Conservation (phyloP, 371 early-diverging fungal species). For the Coemansia sp. region DNA sequence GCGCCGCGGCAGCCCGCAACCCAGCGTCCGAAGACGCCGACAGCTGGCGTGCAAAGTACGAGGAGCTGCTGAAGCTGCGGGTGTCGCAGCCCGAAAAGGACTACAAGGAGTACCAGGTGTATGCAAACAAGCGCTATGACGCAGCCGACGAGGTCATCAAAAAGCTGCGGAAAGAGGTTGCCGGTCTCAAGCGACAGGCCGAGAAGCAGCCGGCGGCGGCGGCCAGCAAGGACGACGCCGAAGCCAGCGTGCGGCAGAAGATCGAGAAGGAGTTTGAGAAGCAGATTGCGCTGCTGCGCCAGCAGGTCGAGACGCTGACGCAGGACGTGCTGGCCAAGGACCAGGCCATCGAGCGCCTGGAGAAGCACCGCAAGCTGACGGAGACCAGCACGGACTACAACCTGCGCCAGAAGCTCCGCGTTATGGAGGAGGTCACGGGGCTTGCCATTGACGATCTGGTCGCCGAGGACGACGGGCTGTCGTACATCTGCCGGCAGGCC, state of each 20-base stretch:
- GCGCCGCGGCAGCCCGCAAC: background rate
- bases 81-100: constrained; percentile 39
- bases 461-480: constrained; percentile 44
- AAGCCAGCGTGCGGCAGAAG: constrained; percentile 1
- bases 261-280: constrained; percentile 38
- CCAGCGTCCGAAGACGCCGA: constrained; percentile 7
- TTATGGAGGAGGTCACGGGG: constrained; percentile 41
- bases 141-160: constrained; percentile 31
- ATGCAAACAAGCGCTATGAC: constrained; percentile 37
- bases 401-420: constrained; percentile 36
- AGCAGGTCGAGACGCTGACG: constrained; percentile 37
- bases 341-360: constrained; percentile 34
- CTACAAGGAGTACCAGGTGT: constrained; percentile 22
- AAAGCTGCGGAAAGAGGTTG: constrained; percentile 32
- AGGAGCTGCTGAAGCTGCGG: constrained; percentile 37
- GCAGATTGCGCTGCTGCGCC: constrained; percentile 24
- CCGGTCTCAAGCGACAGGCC: constrained; percentile 13
- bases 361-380: constrained; percentile 38
- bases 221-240: background rate
- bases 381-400: constrained; percentile 48
- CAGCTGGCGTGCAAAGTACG: constrained; percentile 43
- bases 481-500: constrained; percentile 41
- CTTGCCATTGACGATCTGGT: constrained; percentile 40
- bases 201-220: constrained; percentile 9
- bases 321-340: constrained; percentile 43